These are phyloP conservation scores for Calonectria honghensis DNA, from an alignment of 2,329 filamentous ascomycete species.

Conservation along the genomic window DNA sequence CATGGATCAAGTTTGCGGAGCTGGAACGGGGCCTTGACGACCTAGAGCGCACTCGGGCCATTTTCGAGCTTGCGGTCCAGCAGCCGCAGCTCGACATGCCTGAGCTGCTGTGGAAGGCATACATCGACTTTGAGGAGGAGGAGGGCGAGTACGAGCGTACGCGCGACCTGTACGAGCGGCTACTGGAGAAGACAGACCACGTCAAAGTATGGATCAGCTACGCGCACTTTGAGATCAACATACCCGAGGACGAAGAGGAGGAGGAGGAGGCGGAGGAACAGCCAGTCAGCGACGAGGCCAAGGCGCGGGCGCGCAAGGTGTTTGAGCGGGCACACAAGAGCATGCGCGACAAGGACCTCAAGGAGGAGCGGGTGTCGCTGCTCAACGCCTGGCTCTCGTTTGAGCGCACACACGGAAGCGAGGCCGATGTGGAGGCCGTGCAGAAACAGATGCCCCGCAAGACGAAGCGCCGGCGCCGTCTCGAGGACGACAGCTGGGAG, in stretches of 20 bases:
- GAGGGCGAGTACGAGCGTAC: slow-evolving; percentile 93
- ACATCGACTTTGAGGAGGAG: slow-evolving; percentile 98
- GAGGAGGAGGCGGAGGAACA: slow-evolving; percentile 79
- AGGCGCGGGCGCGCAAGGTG: slow-evolving; percentile 85
- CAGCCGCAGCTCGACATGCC: slow-evolving; percentile 96
- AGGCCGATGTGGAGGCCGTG: slow-evolving; percentile 86
- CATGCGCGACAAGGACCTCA: slow-evolving; percentile 92
- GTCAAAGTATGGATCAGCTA: slow-evolving; percentile 99
- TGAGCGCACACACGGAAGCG: slow-evolving; percentile 87
- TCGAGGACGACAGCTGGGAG: slow-evolving; percentile 94
- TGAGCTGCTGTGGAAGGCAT: slow-evolving; percentile 97
- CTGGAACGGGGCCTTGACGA: slow-evolving; percentile 95
- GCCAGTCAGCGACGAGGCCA: slow-evolving; percentile 88
- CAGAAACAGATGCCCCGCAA: slow-evolving; percentile 95
- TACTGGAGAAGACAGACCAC: slow-evolving; percentile 96
- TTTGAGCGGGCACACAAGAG: slow-evolving; percentile 90
- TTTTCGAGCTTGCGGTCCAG: slow-evolving; percentile 91
- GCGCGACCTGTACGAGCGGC: slow-evolving; percentile 88
- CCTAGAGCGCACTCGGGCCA: slow-evolving; percentile 88
- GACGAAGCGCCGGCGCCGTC: slow-evolving; percentile 92
- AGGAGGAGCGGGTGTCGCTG: slow-evolving; percentile 93
- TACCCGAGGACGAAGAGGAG: slow-evolving; percentile 84
- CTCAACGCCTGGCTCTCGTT: slow-evolving; percentile 96
- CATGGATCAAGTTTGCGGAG: slow-evolving; percentile 98
- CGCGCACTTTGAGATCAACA: slow-evolving; percentile 98